Percentiles rank a stretch among this genome's conserved stretches.
Evolutionary conservation across 1,284 basidiomycete species (phyloP).

Genomic region (Leccinum brunneo-olivaceum): DNA sequence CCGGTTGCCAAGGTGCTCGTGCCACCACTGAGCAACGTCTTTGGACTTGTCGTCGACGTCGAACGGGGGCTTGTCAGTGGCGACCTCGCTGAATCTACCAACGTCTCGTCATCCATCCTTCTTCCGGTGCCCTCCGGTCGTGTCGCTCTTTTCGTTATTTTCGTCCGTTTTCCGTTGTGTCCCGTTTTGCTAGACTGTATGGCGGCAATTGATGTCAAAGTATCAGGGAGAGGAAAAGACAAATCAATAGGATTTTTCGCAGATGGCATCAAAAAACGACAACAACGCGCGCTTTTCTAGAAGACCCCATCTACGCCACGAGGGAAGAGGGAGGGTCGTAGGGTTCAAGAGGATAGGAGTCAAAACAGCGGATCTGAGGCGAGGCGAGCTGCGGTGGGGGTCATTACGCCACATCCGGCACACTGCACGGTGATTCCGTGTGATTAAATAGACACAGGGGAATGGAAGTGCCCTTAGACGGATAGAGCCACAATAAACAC

Average conservation of each 20-base stretch:
- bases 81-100: slow-evolving; percentile 19
- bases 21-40: slow-evolving; percentile 10
- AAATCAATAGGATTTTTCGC: too few relatives aligned
- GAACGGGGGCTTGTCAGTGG: slow-evolving; percentile 19
- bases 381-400: slow-evolving; percentile 18
- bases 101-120: slow-evolving; percentile 25
- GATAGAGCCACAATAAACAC: not conserved
- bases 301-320: slow-evolving; percentile 13
- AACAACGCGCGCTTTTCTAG: not conserved
- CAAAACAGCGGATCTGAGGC: too few relatives aligned
- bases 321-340: slow-evolving; percentile 5
- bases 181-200: not conserved
- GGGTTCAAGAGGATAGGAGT: too few relatives aligned
- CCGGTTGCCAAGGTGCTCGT: slow-evolving; percentile 4
- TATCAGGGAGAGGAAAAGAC: not conserved
- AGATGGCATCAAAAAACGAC: slow-evolving; percentile 10
- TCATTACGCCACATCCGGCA: slow-evolving; percentile 9
- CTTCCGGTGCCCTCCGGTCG: too few relatives aligned
- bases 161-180: not conserved
- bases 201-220: not conserved
- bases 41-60: slow-evolving; percentile 16
- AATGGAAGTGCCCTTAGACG: slow-evolving; percentile 21
- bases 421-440: slow-evolving; percentile 14
- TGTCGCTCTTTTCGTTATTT: not conserved
- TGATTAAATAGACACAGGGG: not conserved